Evolutionary conservation across 2,329 filamentous ascomycete genomes (phyloP).

Genomic region (Beauveria asiatica): DNA sequence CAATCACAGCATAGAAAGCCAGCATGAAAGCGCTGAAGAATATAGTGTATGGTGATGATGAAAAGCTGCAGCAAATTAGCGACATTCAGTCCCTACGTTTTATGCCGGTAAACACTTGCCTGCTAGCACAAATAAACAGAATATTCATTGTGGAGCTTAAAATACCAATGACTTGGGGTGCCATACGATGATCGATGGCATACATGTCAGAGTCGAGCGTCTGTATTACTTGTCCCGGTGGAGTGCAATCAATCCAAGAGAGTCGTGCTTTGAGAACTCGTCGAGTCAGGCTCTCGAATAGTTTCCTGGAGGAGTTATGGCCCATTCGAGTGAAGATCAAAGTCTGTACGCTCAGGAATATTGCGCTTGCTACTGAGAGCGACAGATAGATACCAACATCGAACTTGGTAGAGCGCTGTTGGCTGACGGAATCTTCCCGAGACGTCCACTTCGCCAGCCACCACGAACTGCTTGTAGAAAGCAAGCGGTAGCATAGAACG

Average conservation of each 20-base stretch:
- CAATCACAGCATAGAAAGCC: neutral
- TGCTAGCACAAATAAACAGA: conserved; percentile 28
- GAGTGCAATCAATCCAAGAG: conserved; percentile 8
- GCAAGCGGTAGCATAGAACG: neutral
- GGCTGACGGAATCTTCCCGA: neutral
- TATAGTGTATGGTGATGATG: neutral
- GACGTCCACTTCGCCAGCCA: conserved; percentile 12
- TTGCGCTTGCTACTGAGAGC: neutral
- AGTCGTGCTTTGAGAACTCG: conserved; percentile 3
- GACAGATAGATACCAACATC: conserved; percentile 4
- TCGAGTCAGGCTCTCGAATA: conserved; percentile 3
- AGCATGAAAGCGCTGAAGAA: neutral
- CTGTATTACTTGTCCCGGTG: conserved; percentile 6
- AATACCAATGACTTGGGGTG: neutral
- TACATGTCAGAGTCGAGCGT: conserved; percentile 9
- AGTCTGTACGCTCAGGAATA: neutral
- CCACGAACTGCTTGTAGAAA: conserved; percentile 5
- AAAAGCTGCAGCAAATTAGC: neutral
- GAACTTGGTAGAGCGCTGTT: neutral
- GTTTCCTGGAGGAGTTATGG: neutral
- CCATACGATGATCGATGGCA: conserved; percentile 10
- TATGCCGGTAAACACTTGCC: neutral
- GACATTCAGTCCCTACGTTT: neutral
- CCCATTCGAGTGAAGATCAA: conserved; percentile 3
- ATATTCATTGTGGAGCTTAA: neutral